phyloP scores from a whole-genome alignment of 192 early-diverging fungal genomes.

The Dimargaris xerosporica region DNA sequence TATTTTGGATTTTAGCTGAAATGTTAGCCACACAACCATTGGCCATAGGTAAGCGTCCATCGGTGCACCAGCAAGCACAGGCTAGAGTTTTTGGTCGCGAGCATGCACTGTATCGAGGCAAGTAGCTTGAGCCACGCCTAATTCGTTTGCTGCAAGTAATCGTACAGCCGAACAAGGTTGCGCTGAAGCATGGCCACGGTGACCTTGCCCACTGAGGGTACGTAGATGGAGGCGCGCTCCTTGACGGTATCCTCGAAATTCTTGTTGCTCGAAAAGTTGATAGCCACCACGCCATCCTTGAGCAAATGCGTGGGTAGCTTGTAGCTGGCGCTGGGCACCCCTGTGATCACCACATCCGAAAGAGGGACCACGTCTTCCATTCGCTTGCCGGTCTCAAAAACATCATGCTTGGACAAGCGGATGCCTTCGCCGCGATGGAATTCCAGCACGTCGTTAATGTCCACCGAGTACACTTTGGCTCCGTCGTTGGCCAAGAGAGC shows the following conservation, averaged over 20 bases:
- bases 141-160: slow-evolving; percentile 27
- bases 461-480: slow-evolving; percentile 90
- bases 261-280: slow-evolving; percentile 93
- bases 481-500: slow-evolving; percentile 97
- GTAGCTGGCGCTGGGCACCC: slow-evolving; percentile 79
- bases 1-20: no score
- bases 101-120: no score
- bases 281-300: slow-evolving; percentile 92
- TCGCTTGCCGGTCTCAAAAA: slow-evolving; percentile 46
- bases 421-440: slow-evolving; percentile 56
- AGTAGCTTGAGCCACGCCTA: background rate
- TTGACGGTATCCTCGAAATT: slow-evolving; percentile 93
- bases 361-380: slow-evolving; percentile 62
- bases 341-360: slow-evolving; percentile 97
- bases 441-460: slow-evolving; percentile 72
- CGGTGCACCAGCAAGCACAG: no score
- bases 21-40: no score
- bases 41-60: no score
- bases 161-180: slow-evolving; percentile 79
- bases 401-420: slow-evolving; percentile 47
- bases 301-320: slow-evolving; percentile 73
- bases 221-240: slow-evolving; percentile 87
- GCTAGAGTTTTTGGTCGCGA: no score
- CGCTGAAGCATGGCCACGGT: slow-evolving; percentile 97
- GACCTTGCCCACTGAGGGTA: slow-evolving; percentile 93